phyloP scores from a whole-genome alignment of 2,329 filamentous ascomycete genomes.

The Neoscytalidium dimidiatum region DNA sequence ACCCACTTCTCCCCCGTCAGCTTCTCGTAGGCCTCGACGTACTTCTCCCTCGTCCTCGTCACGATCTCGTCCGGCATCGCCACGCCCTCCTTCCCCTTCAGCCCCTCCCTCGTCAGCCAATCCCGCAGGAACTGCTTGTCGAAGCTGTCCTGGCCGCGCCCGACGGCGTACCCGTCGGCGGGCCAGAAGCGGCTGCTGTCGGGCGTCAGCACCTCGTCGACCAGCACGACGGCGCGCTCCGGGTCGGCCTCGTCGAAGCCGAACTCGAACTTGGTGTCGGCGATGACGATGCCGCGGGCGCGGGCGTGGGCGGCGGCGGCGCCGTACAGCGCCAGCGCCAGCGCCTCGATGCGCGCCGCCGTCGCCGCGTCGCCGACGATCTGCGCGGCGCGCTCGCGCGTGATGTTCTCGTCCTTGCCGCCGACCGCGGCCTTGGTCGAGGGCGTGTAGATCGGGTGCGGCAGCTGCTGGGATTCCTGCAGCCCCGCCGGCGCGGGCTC shows the following conservation, averaged over 20 bases:
- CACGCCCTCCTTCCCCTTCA: conserved; percentile 76
- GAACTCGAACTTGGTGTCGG: conserved; percentile 78
- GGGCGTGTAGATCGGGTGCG: conserved; percentile 73
- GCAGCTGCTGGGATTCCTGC: conserved; percentile 69
- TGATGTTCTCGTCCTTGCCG: conserved; percentile 82
- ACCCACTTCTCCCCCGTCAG: conserved; percentile 59
- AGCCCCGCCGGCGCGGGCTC: conserved; percentile 69
- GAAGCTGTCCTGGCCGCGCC: conserved; percentile 77
- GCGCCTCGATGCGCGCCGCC: conserved; percentile 64
- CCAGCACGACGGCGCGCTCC: conserved; percentile 66
- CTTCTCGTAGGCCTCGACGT: conserved; percentile 72
- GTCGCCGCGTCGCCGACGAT: conserved; percentile 64
- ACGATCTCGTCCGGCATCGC: conserved; percentile 72
- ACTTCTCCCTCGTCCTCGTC: conserved; percentile 68
- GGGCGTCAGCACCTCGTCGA: conserved; percentile 85
- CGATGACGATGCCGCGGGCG: conserved; percentile 72
- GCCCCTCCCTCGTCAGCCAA: conserved; percentile 72
- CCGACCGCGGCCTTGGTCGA: conserved; percentile 83
- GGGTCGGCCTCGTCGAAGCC: conserved; percentile 59
- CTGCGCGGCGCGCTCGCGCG: conserved; percentile 49
- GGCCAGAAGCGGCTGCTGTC: conserved; percentile 81
- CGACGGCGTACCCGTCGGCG: conserved; percentile 69
- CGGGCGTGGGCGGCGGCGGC: conserved; percentile 64
- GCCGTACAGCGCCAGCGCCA: conserved; percentile 66
- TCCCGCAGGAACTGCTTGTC: conserved; percentile 78